Evolutionary conservation across 306 rosid genomes (phyloP).

Genomic region (Quercus engelmannii): DNA sequence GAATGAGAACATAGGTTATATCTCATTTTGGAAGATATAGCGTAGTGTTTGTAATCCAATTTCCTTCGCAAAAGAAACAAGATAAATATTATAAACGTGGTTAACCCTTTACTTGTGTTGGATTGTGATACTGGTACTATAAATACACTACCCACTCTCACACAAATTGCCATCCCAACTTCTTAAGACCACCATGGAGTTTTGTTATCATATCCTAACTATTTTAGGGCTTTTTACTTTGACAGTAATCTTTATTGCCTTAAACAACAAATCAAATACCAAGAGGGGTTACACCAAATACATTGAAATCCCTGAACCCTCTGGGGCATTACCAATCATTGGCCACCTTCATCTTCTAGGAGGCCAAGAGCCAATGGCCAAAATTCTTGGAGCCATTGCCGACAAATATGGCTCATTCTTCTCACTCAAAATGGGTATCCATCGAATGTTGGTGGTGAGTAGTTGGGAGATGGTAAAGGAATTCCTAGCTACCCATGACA

Average conservation of each 20-base stretch:
- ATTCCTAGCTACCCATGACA: slow-evolving; percentile 36
- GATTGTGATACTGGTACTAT: background rate
- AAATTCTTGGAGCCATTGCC: slow-evolving; percentile 28
- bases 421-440: slow-evolving; percentile 31
- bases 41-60: too few species aligned
- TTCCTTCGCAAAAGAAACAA: too few species aligned
- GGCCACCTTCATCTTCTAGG: slow-evolving; percentile 43
- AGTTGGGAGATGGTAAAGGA: slow-evolving; percentile 30
- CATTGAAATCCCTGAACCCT: slow-evolving; percentile 14
- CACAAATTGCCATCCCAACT: too few species aligned
- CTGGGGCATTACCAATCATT: slow-evolving; percentile 34
- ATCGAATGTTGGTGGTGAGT: slow-evolving; percentile 24
- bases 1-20: too few species aligned
- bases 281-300: too few species aligned
- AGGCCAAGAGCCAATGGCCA: slow-evolving; percentile 16
- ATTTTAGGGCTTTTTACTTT: background rate
- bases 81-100: too few species aligned
- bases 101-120: too few species aligned
- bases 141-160: too few species aligned
- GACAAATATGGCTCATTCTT: slow-evolving; percentile 37
- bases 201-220: too few species aligned
- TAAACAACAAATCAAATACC: too few species aligned
- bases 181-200: too few species aligned
- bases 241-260: background rate
- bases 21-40: too few species aligned